A percentile compares a stretch with the other conserved stretches of the same genome.
These are phyloP conservation scores for Cryptosporidium andersoni DNA, from an alignment of 169 alveolate species.

Conservation along the genomic window DNA sequence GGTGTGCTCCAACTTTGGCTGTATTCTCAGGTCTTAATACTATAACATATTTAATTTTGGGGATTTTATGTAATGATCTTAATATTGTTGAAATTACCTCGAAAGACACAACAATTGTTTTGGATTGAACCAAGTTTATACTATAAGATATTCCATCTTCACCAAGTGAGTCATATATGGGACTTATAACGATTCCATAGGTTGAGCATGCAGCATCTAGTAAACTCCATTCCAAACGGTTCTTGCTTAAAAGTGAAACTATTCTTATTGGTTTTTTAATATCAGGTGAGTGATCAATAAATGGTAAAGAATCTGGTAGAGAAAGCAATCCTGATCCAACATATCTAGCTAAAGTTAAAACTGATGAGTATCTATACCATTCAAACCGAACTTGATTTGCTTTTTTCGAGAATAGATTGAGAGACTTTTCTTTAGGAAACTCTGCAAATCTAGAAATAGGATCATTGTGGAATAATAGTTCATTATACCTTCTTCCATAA, in stretches of 20 bases:
- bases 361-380: slow-evolving; percentile 69
- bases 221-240: slow-evolving; percentile 80
- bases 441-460: slow-evolving; percentile 59
- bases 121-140: slow-evolving; percentile 52
- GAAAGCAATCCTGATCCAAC: slow-evolving; percentile 61
- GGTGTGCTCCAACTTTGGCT: slow-evolving; percentile 28
- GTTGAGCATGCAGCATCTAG: slow-evolving; percentile 83
- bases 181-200: slow-evolving; percentile 82
- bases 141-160: slow-evolving; percentile 71
- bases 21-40: slow-evolving; percentile 72
- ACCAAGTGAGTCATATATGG: slow-evolving; percentile 83
- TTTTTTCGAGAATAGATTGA: slow-evolving; percentile 3
- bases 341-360: slow-evolving; percentile 39
- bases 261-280: slow-evolving; percentile 46
- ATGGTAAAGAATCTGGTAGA: slow-evolving; percentile 24
- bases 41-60: slow-evolving; percentile 75
- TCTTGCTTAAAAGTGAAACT: slow-evolving; percentile 31
- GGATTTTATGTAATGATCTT: slow-evolving; percentile 18
- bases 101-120: slow-evolving; percentile 56
- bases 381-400: slow-evolving; percentile 31
- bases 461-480: slow-evolving; percentile 32
- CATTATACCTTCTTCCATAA: slow-evolving; percentile 48
- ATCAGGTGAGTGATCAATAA: slow-evolving; percentile 62
- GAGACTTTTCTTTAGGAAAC: slow-evolving; percentile 31
- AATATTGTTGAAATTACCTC: slow-evolving; percentile 42